Percentiles rank a stretch among this genome's conserved stretches.
phyloP scores from a whole-genome alignment of 2,329 filamentous ascomycete genomes.

The Aspergillus pseudoglaucus region DNA sequence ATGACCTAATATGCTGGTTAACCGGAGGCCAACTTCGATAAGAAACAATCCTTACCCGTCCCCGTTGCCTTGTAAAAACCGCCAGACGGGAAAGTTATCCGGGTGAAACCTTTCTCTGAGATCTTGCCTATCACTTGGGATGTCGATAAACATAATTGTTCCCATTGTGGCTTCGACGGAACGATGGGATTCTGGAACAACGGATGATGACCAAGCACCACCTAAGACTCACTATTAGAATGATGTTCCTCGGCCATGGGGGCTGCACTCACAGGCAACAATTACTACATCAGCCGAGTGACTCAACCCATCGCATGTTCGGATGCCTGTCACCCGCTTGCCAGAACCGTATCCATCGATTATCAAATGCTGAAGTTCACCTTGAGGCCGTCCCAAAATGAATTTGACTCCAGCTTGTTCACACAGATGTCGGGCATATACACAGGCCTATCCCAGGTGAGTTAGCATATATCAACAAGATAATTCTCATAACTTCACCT shows the following conservation, averaged over 20 bases:
- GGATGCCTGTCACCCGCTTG: conserved; percentile 20
- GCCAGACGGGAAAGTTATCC: conserved; percentile 31
- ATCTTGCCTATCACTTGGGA: conserved; percentile 19
- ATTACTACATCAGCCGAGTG: conserved; percentile 20
- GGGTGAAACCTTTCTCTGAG: conserved; percentile 30
- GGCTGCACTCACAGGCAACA: conserved; percentile 13
- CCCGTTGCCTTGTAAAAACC: conserved; percentile 13
- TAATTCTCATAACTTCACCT: conserved; percentile 8
- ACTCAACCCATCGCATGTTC: conserved; percentile 18
- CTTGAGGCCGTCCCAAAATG: conserved; percentile 15
- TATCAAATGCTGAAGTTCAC: conserved; percentile 9
- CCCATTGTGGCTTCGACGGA: conserved; percentile 35
- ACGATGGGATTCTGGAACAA: conserved; percentile 21
- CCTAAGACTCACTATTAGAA: neutral
- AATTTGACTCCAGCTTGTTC: conserved; percentile 21
- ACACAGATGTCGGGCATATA: conserved; percentile 17
- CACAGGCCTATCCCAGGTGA: conserved; percentile 11
- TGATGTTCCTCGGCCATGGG: neutral
- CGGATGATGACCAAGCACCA: conserved; percentile 23
- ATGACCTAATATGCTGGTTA: conserved; percentile 3
- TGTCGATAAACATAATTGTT: conserved; percentile 27
- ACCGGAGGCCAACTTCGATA: neutral
- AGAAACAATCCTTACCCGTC: conserved; percentile 6
- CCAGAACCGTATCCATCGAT: neutral
- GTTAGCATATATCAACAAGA: neutral